These are phyloP conservation scores for Phytopythium sindhum DNA, from an alignment of 352 stramenopile genomes.

Conservation along the genomic window DNA sequence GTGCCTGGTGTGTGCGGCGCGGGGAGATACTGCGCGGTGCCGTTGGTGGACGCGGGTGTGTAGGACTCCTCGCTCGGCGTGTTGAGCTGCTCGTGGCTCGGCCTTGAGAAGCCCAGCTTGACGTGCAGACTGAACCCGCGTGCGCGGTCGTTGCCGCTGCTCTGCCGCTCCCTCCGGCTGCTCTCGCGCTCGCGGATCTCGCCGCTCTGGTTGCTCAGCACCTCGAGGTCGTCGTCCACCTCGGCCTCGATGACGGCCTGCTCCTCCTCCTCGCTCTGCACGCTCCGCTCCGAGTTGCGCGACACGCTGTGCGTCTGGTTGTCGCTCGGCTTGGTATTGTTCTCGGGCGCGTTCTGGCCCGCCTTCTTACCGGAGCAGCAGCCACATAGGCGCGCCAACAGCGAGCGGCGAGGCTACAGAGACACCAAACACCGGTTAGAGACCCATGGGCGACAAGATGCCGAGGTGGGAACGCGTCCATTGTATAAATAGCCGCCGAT, in stretches of 20 bases:
- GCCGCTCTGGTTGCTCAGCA: conserved; percentile 67
- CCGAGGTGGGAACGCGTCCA: neutral
- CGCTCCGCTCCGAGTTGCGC: conserved; percentile 42
- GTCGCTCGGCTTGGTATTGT: conserved; percentile 35
- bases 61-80: conserved; percentile 11
- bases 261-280: conserved; percentile 65
- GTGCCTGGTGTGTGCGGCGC: conserved; percentile 43
- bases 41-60: conserved; percentile 36
- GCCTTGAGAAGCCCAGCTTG: conserved; percentile 29
- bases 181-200: conserved; percentile 44
- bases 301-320: conserved; percentile 57
- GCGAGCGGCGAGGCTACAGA: conserved; percentile 1
- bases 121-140: conserved; percentile 67
- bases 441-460: neutral
- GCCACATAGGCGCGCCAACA: conserved; percentile 6
- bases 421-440: neutral
- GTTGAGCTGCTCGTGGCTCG: conserved; percentile 3
- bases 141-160: conserved; percentile 15
- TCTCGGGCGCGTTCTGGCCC: conserved; percentile 3
- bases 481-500: conserved; percentile 7
- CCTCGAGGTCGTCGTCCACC: conserved; percentile 76
- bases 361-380: conserved; percentile 1
- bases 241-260: conserved; percentile 68
- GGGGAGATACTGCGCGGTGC: conserved; percentile 42
- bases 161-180: conserved; percentile 29